These are phyloP conservation scores for Mesostigma viride DNA, from an alignment of 139 green algal genomes.

Conservation along the genomic window DNA sequence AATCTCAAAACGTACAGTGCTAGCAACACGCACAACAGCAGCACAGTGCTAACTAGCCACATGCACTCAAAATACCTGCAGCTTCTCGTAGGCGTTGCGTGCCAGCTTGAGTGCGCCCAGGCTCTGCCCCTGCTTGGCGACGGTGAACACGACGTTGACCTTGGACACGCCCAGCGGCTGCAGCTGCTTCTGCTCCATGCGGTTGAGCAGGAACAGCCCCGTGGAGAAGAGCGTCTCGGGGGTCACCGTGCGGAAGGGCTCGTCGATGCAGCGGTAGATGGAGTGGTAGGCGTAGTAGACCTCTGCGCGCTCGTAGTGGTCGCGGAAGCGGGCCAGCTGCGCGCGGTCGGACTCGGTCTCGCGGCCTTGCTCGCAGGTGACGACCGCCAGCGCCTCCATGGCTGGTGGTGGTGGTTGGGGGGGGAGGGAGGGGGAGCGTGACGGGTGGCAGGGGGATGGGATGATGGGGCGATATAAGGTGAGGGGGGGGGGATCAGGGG, in stretches of 20 bases:
- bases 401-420: too few species aligned
- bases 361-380: not conserved
- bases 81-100: slow-evolving; percentile 57
- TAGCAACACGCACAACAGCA: too few species aligned
- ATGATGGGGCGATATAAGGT: too few species aligned
- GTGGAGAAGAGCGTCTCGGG: slow-evolving; percentile 54
- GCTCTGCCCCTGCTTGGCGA: slow-evolving; percentile 46
- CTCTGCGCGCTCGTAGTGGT: slow-evolving; percentile 49
- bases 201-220: slow-evolving; percentile 47
- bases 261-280: slow-evolving; percentile 39
- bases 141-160: slow-evolving; percentile 41
- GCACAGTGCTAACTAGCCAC: too few species aligned
- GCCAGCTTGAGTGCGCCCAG: slow-evolving; percentile 65
- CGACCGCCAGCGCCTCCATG: not conserved
- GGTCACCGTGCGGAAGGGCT: slow-evolving; percentile 40
- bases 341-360: slow-evolving; percentile 19
- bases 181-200: slow-evolving; percentile 3
- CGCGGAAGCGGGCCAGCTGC: slow-evolving; percentile 42
- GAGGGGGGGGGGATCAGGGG: too few species aligned
- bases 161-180: slow-evolving; percentile 33
- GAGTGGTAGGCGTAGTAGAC: slow-evolving; percentile 65
- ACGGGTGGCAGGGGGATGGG: too few species aligned
- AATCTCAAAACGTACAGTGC: too few species aligned
- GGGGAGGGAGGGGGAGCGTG: too few species aligned
- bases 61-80: slow-evolving; percentile 38